A percentile compares a stretch with the other conserved stretches of the same genome.
phyloP scores from a whole-genome alignment of 2,329 filamentous ascomycete species.

The Penicillium decumbens region DNA sequence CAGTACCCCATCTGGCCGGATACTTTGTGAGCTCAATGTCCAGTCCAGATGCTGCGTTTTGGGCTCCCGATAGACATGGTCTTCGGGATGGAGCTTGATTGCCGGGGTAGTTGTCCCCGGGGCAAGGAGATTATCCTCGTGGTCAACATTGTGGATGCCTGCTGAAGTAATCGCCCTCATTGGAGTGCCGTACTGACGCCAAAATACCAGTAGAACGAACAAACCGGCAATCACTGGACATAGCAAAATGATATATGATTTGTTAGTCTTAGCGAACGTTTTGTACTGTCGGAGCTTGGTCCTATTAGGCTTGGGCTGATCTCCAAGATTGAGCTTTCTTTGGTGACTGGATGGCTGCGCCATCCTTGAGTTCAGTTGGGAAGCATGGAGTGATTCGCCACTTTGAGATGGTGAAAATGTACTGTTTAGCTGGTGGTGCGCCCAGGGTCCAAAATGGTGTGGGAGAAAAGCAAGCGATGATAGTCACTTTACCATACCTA shows the following conservation, averaged over 20 bases:
- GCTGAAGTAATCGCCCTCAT: neutral
- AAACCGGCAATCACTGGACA: neutral
- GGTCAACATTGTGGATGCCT: neutral
- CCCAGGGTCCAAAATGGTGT: neutral
- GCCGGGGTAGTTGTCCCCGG: slow-evolving; percentile 9
- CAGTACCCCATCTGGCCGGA: slow-evolving; percentile 50
- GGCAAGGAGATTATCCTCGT: neutral
- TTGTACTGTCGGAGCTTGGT: neutral
- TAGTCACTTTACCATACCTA: too few relatives aligned
- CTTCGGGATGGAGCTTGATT: slow-evolving; percentile 40
- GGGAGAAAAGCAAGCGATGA: too few relatives aligned
- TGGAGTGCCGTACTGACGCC: neutral
- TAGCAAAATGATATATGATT: neutral
- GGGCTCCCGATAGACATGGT: slow-evolving; percentile 39
- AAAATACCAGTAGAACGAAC: neutral
- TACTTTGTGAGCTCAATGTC: slow-evolving; percentile 38
- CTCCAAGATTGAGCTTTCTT: neutral
- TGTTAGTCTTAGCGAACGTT: neutral
- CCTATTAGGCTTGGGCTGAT: neutral
- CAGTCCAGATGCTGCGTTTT: slow-evolving; percentile 37
- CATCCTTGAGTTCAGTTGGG: neutral
- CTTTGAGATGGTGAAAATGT: neutral
- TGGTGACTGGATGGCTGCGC: neutral
- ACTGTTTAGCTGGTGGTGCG: neutral
- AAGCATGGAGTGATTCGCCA: neutral